Base-by-base conservation (phyloP, 495 filamentous ascomycete species). In the Poronia punctata region DNA sequence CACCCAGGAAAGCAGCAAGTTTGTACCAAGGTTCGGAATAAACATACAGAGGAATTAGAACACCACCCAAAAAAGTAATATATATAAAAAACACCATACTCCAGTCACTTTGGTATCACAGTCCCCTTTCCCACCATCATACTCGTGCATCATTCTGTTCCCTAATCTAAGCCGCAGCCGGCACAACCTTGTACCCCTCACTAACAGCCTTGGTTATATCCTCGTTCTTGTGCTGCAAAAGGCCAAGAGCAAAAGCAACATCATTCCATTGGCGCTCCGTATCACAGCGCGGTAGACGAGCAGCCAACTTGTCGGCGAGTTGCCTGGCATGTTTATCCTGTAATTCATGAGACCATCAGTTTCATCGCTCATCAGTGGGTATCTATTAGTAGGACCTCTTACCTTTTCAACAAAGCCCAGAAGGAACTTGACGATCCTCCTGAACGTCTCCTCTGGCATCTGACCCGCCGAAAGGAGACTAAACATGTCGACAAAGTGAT, bases 401-500 rank as follows among this genome's bases (percentile, higher is more conserved):
- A 94, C 89, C 83, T 97, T 99, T 57, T 99, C 93, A 41, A 99
- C 84, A 55, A 99, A 97, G 1, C 85, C 85, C 28, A 92, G 76
- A 52, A 99, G 60, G 65, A 99, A 99, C 57, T 88, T 87, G 29
- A 97, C 68, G 37, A 99, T 92, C 50, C 84, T 73, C 52, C 74
- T 78, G 45, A 99, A 75, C 7, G 82, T 74, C 40, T 88, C 83
- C 59, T 95, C 89, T 32, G 90, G 83, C 43, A 99, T 67, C 31
- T 72, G 73, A 49, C 93, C 89, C 1, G 87, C 84, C 30, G 84
- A 88, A 32, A 99, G 61, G 53, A 97, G 54, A 50, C 84, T 88
- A 63, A 99, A 99, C 86, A 99, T 99, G 53, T 99, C 93, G 8
- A 97, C 87, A 57, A 97, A 99, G 62, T 99, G 90, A 53, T 99